phyloP scores from a whole-genome alignment of 306 rosid genomes.

The Quercus gilva region DNA sequence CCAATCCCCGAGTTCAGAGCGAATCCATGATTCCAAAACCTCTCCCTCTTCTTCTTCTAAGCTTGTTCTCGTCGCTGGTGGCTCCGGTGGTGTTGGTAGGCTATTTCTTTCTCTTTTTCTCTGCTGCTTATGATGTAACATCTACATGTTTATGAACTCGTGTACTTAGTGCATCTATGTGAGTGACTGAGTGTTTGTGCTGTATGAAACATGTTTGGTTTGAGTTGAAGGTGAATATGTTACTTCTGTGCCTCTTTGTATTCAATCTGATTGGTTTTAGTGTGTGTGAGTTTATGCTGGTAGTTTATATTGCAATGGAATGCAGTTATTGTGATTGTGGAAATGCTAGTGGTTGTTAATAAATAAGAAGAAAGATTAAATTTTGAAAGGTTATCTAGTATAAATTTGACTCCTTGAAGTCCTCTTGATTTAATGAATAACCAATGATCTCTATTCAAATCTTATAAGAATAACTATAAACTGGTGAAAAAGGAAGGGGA shows the following conservation, averaged over 20 bases:
- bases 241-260: neutral
- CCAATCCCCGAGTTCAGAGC: slow-evolving; percentile 41
- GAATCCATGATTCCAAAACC: slow-evolving; percentile 14
- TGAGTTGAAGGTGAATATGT: neutral
- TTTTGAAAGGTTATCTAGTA: no score
- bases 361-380: no score
- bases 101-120: slow-evolving; percentile 1
- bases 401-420: no score
- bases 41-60: slow-evolving; percentile 53
- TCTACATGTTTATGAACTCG: neutral
- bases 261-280: neutral
- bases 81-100: slow-evolving; percentile 88
- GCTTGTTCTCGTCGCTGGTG: slow-evolving; percentile 83
- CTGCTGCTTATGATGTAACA: neutral
- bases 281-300: neutral
- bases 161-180: neutral
- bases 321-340: neutral
- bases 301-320: neutral
- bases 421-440: no score
- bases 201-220: neutral
- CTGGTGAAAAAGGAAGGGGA: neutral
- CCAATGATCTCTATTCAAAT: no score
- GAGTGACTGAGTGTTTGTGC: neutral
- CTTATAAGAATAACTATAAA: neutral
- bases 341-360: no score